These are phyloP conservation scores for Hygrophorus russula DNA, from an alignment of 768 basidiomycete species.

Conservation along the genomic window DNA sequence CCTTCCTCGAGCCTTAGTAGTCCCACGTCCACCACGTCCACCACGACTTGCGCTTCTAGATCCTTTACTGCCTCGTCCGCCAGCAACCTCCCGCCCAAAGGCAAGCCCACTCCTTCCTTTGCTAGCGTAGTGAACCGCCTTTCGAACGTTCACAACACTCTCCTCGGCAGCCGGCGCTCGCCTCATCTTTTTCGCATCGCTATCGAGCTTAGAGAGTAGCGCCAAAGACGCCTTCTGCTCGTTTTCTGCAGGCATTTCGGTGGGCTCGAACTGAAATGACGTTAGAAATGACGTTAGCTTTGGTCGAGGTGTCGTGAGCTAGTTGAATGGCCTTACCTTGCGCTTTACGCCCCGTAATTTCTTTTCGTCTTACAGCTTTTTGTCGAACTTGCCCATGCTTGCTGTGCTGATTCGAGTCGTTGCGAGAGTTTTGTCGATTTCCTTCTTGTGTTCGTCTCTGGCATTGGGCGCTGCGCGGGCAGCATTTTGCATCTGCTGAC, in stretches of 20 bases:
- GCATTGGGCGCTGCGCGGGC: conserved; percentile 36
- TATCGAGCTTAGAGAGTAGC: conserved; percentile 69
- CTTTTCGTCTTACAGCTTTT: conserved; percentile 82
- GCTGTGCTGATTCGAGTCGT: conserved; percentile 79
- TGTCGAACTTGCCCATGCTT: conserved; percentile 93
- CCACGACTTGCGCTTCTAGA: conserved; percentile 14
- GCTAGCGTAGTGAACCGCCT: conserved; percentile 72
- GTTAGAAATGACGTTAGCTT: too few relatives aligned
- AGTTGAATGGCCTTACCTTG: conserved; percentile 45
- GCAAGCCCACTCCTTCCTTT: conserved; percentile 57
- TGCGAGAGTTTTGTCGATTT: conserved; percentile 69
- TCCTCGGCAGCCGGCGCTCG: conserved; percentile 32
- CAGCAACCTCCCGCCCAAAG: conserved; percentile 32
- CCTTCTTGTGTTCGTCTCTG: conserved; percentile 47
- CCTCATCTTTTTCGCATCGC: conserved; percentile 54
- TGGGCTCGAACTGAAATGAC: conserved; percentile 70
- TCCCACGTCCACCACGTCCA: conserved; percentile 5
- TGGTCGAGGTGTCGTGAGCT: background rate
- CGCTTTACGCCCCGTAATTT: conserved; percentile 82
- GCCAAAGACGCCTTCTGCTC: conserved; percentile 71
- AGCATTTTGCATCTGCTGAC: conserved; percentile 61
- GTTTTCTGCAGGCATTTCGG: conserved; percentile 46
- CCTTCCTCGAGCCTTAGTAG: conserved; percentile 19
- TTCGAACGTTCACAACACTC: conserved; percentile 72
- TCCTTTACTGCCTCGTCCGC: conserved; percentile 16